A percentile compares a stretch with the other conserved stretches of the same genome.
Evolutionary conservation across 2,329 filamentous ascomycete genomes (phyloP).

Genomic region (Lojkania enalia): DNA sequence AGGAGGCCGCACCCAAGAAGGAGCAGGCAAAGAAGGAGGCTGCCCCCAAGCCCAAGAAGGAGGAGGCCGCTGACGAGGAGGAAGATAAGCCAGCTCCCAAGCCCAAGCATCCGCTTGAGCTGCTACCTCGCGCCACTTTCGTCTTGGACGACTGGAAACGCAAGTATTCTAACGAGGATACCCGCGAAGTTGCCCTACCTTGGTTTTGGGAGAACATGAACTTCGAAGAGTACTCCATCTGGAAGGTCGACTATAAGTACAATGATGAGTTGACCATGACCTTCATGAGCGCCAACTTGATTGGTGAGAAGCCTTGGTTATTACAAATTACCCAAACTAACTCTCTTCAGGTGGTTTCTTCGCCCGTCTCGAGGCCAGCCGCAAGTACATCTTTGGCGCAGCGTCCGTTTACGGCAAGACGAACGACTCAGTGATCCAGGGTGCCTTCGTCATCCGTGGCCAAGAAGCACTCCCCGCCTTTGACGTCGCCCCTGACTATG

Average conservation of each 20-base stretch:
- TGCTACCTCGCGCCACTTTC: slow-evolving; percentile 77
- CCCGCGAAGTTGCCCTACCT: slow-evolving; percentile 77
- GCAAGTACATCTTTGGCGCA: slow-evolving; percentile 96
- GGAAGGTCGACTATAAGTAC: slow-evolving; percentile 97
- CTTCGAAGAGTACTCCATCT: slow-evolving; percentile 93
- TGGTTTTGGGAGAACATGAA: slow-evolving; percentile 99
- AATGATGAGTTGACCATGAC: slow-evolving; percentile 95
- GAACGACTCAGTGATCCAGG: slow-evolving; percentile 89
- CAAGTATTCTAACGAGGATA: slow-evolving; percentile 96
- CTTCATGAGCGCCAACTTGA: slow-evolving; percentile 99
- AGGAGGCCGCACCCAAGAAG: slow-evolving; percentile 66
- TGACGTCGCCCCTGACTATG: slow-evolving; percentile 94
- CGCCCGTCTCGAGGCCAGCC: slow-evolving; percentile 91
- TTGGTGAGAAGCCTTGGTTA: slow-evolving; percentile 58
- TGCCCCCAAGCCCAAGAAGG: slow-evolving; percentile 56
- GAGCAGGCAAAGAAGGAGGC: slow-evolving; percentile 66
- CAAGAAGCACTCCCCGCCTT: slow-evolving; percentile 85
- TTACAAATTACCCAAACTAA: slow-evolving; percentile 14
- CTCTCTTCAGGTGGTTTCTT: slow-evolving; percentile 76
- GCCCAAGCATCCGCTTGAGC: slow-evolving; percentile 94
- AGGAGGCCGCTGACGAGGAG: slow-evolving; percentile 63
- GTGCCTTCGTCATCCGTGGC: slow-evolving; percentile 93
- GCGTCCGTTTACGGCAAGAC: slow-evolving; percentile 85
- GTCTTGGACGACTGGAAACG: slow-evolving; percentile 98
- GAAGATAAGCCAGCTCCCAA: slow-evolving; percentile 70